These are phyloP conservation scores for Copromyces sp. DNA, from an alignment of 495 filamentous ascomycete genomes.

Conservation along the genomic window DNA sequence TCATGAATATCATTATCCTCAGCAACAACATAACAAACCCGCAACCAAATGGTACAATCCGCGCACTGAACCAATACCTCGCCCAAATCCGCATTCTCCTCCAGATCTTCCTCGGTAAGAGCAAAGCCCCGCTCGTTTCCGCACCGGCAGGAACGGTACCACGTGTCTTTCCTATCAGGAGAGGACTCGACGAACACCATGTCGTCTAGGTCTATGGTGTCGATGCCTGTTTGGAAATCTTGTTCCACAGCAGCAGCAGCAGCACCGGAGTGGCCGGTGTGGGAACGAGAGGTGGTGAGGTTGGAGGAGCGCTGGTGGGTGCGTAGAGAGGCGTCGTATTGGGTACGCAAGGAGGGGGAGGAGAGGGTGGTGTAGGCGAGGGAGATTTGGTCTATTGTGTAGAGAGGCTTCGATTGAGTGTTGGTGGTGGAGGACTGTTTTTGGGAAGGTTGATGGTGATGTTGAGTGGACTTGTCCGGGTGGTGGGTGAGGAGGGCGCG, in stretches of 20 bases:
- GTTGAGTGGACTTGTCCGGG: slow-evolving; percentile 56
- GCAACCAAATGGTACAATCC: slow-evolving; percentile 75
- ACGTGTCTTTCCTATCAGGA: slow-evolving; percentile 24
- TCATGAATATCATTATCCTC: slow-evolving; percentile 34
- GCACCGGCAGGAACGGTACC: slow-evolving; percentile 69
- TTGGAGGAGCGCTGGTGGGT: slow-evolving; percentile 29
- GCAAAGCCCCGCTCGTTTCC: slow-evolving; percentile 65
- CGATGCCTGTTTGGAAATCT: slow-evolving; percentile 56
- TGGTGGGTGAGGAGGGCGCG: slow-evolving; percentile 68
- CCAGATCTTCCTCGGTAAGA: slow-evolving; percentile 60
- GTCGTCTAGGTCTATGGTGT: slow-evolving; percentile 78
- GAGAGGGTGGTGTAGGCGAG: slow-evolving; percentile 64
- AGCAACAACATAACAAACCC: slow-evolving; percentile 58
- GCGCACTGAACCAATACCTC: slow-evolving; percentile 69
- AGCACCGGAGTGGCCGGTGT: too few relatives aligned
- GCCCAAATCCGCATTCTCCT: slow-evolving; percentile 50
- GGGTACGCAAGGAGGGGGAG: slow-evolving; percentile 41
- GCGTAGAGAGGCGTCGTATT: slow-evolving; percentile 48
- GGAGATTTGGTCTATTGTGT: slow-evolving; percentile 68
- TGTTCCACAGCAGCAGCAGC: neutral
- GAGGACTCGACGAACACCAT: slow-evolving; percentile 43
- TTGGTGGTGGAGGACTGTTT: neutral
- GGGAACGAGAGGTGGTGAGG: neutral
- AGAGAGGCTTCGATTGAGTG: neutral
- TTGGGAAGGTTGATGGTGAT: slow-evolving; percentile 5